Evolutionary conservation across 768 basidiomycete genomes (phyloP), one percentile per base, ranked within the genome.

Genomic region (Collybia nuda): DNA sequence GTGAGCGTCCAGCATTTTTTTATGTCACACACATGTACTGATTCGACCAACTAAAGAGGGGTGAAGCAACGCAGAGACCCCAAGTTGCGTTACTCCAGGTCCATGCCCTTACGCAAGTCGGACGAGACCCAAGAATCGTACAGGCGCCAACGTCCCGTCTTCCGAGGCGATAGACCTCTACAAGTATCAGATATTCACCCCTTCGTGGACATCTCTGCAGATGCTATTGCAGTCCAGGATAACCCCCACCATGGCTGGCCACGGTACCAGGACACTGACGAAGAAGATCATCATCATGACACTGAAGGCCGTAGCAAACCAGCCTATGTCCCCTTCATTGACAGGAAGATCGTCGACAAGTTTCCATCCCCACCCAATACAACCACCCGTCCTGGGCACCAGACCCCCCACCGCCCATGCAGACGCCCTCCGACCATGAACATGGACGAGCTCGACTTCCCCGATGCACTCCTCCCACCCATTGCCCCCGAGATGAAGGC

Each of bases 71-170:
- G 39, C 23, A 46, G 37, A 24, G 50, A 57, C 36, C 52, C 52
- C 18, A 54, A 49, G 39, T 28, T 57, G 37, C 46, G 53, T 17
- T 22, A 57, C 38, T 64, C 62, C 3, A 46, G 50, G 36, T 64
- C 62, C 5, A 54, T 64, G 60, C 60, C 62, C n/a, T 18, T 64
- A 8, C 56, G 58, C 14, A 53, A 32, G 46, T 58, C 60, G 12
- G 45, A 43, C 47, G 57, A 62, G 6, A 57, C 58, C 1, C 57
- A 60, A 1, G 48, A 56, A 1, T 59, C 58, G 8, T 51, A 44
- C 23, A 19, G 37, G n/a, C 48, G 32, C 35, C 24, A 23, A 5
- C 54, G 52, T 1, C 54, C 56, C 5, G 32, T 48, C 38, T 56
- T 54, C 38, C 48, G 48, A 28, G 57, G 59, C 14, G 40, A 55